Base-by-base conservation (phyloP, 169 alveolate species). In the Amoebophrya sp. region DNA sequence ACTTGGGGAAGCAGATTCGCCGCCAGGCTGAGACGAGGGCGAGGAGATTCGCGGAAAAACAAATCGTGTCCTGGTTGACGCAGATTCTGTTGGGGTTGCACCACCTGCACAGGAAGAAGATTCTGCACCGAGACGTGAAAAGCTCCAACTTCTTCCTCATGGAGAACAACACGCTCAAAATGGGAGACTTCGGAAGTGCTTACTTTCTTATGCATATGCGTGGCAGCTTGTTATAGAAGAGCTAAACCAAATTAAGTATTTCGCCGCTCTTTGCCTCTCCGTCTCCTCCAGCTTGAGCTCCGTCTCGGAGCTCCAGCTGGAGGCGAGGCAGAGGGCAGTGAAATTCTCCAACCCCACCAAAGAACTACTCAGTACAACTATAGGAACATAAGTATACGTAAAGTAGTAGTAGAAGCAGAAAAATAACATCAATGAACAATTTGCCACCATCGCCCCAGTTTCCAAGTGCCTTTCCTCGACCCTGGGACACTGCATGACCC, bases 401-500 rank as follows among this genome's bases (percentile, higher is more conserved):
- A n/a, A n/a, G n/a, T n/a, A n/a, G n/a, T n/a, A n/a, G n/a, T n/a
- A n/a, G n/a, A n/a, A n/a, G n/a, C n/a, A n/a, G n/a, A n/a, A n/a
- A n/a, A n/a, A n/a, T n/a, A n/a, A n/a, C n/a, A n/a, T n/a, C n/a
- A n/a, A n/a, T n/a, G n/a, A n/a, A n/a, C n/a, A n/a, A n/a, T n/a
- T n/a, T n/a, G n/a, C n/a, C n/a, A n/a, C n/a, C n/a, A n/a, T n/a
- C n/a, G n/a, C n/a, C n/a, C 26, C 78, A 58, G 97, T 97, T 42
- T 94, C 97, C 88, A 97, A 97, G 93, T 95, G 96, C 45, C 95
- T 97, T 43, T 95, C 94, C 50, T 95, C 96, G 88, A 95, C 99
- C 2, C 95, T 96, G 42, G 97, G 95, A 88, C 96, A 97, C 94
- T 98, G 99, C n/a, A 94, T 93, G 39, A 97, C 99, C 26, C 93